These are phyloP conservation scores for Ettlia oleoabundans DNA, from an alignment of 139 green algal species.

Conservation along the genomic window DNA sequence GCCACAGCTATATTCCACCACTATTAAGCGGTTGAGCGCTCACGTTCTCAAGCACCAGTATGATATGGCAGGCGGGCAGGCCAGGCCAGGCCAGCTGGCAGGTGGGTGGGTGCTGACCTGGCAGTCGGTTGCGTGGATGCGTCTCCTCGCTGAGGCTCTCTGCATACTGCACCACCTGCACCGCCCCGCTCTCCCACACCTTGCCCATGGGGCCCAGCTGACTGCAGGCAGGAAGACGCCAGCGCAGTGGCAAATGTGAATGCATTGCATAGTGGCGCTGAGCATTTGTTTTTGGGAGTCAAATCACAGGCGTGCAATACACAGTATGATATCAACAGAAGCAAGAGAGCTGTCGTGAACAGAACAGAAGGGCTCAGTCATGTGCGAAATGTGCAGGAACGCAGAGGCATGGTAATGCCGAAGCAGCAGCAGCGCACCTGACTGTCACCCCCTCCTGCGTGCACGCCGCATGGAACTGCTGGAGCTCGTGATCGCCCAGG, in stretches of 20 bases:
- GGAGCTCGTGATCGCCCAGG: constrained; percentile 14
- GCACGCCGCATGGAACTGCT: constrained; percentile 39
- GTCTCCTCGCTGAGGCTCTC: constrained; percentile 30
- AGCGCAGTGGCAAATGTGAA: neutral
- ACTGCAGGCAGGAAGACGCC: neutral
- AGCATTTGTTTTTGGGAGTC: too few relatives aligned
- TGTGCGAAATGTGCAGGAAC: too few relatives aligned
- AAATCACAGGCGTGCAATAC: too few relatives aligned
- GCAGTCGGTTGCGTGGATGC: constrained; percentile 43
- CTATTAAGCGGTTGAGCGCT: too few relatives aligned
- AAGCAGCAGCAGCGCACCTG: too few relatives aligned
- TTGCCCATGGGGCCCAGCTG: constrained; percentile 51
- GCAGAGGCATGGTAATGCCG: too few relatives aligned
- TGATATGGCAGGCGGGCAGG: too few relatives aligned
- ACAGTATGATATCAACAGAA: too few relatives aligned
- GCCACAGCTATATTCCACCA: neutral
- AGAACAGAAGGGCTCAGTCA: too few relatives aligned
- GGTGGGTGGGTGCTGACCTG: neutral
- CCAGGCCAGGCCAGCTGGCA: neutral
- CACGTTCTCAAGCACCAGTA: too few relatives aligned
- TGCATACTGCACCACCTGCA: constrained; percentile 47
- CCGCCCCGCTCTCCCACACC: constrained; percentile 48
- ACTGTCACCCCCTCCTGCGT: neutral
- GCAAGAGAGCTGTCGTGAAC: too few relatives aligned
- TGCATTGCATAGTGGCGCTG: neutral